These are phyloP conservation scores for Eucalyptus regnans DNA, from an alignment of 345 rosid species.

Conservation along the genomic window DNA sequence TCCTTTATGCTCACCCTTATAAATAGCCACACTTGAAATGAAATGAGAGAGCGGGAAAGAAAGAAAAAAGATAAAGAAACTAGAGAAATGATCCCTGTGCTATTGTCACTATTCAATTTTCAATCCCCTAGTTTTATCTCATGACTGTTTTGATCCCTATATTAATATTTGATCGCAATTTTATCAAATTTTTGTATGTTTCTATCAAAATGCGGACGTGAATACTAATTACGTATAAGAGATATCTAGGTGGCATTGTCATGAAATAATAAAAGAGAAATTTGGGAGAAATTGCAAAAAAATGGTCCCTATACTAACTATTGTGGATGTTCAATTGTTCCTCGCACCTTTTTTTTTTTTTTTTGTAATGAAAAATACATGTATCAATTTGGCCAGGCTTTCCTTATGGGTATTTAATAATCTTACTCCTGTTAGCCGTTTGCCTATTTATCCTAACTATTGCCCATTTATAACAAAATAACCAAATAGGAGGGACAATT, in stretches of 20 bases:
- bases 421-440: not conserved
- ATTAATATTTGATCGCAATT: not conserved
- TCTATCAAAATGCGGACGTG: not conserved
- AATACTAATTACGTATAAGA: not conserved
- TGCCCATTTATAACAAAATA: not conserved
- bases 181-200: not conserved
- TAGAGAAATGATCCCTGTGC: not conserved
- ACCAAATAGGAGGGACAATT: not conserved
- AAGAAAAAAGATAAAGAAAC: not conserved
- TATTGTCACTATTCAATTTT: not conserved
- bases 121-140: not conserved
- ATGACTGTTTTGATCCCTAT: not conserved
- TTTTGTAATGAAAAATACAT: not conserved
- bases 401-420: not conserved
- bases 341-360: not conserved
- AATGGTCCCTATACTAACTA: too few species aligned
- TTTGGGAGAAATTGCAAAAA: too few species aligned
- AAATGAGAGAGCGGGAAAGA: not conserved
- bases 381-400: not conserved
- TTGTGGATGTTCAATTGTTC: not conserved
- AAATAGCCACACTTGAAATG: not conserved
- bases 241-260: not conserved
- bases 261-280: not conserved
- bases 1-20: too few species aligned
- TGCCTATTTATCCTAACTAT: not conserved